These are phyloP conservation scores for Suillus weaverae DNA, from an alignment of 768 basidiomycete species.

Conservation along the genomic window DNA sequence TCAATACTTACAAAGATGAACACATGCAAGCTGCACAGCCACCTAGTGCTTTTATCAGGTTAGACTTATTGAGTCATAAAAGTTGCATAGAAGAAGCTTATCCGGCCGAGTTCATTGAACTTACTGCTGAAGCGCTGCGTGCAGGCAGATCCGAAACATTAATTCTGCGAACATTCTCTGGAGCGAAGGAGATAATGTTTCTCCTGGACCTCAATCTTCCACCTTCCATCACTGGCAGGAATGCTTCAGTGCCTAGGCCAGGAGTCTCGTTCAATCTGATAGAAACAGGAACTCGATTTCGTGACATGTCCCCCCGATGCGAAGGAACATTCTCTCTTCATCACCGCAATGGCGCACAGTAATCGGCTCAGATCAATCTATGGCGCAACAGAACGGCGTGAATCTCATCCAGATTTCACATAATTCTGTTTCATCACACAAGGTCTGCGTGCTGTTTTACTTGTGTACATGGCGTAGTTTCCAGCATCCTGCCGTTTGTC, in stretches of 20 bases:
- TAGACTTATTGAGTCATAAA: conserved; percentile 3
- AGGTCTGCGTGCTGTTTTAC: background rate
- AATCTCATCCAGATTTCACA: conserved; percentile 1
- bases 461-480: background rate
- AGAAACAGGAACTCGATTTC: background rate
- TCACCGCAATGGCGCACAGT: background rate
- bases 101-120: background rate
- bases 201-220: background rate
- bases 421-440: background rate
- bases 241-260: background rate
- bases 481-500: background rate
- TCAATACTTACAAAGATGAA: background rate
- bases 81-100: background rate
- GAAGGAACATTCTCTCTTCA: background rate
- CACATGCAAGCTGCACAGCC: background rate
- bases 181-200: background rate
- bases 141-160: background rate
- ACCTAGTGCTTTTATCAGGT: background rate
- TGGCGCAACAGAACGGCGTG: background rate
- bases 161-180: background rate
- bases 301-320: background rate
- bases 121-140: background rate
- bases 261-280: background rate
- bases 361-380: conserved; percentile 2
- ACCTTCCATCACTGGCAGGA: background rate